phyloP scores from a whole-genome alignment of 1,139 yeast species.

The Pichia sp. region DNA sequence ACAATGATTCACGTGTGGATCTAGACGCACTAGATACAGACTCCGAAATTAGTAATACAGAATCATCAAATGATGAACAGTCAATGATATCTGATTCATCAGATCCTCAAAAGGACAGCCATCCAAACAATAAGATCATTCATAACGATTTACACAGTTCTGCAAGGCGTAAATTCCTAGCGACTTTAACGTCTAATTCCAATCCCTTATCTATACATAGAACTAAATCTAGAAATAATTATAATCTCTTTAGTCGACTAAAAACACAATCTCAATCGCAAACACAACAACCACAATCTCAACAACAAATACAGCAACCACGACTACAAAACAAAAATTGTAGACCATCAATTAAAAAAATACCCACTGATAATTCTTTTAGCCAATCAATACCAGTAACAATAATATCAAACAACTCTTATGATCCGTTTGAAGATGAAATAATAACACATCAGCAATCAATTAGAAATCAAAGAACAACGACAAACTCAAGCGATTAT shows the following conservation, averaged over 20 bases:
- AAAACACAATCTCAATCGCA: not conserved
- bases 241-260: not conserved
- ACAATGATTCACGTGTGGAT: constrained; percentile 14
- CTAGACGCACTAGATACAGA: constrained; percentile 15
- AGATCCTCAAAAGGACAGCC: not conserved
- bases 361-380: not conserved
- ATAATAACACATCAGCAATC: not conserved
- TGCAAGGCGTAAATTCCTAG: not conserved
- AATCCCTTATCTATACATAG: not conserved
- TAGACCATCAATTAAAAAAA: not conserved
- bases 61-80: not conserved
- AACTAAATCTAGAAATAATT: not conserved
- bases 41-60: not conserved
- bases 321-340: not conserved
- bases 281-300: too few species aligned
- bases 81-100: not conserved
- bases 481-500: not conserved
- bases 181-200: not conserved
- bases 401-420: constrained; percentile 1
- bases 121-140: not conserved
- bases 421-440: constrained; percentile 1
- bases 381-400: not conserved
- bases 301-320: not conserved
- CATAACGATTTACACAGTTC: not conserved
- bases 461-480: not conserved